Percentiles rank a stretch among this genome's conserved stretches.
phyloP scores from a whole-genome alignment of 257 asterid species.

The Ophiorrhiza pumila region DNA sequence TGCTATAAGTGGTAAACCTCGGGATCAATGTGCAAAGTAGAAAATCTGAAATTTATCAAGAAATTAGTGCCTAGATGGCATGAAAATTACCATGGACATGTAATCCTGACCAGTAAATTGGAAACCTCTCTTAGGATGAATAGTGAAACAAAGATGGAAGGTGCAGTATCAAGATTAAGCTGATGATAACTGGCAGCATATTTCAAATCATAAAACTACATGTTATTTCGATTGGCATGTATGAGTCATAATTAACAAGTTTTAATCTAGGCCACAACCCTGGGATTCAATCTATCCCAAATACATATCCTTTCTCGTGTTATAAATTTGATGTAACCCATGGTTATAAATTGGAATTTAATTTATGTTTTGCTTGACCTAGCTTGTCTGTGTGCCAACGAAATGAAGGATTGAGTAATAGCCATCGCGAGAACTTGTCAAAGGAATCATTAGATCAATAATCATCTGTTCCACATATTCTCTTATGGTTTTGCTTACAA shows the following conservation, averaged over 20 bases:
- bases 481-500: slow-evolving; percentile 6
- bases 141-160: neutral
- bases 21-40: neutral
- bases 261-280: neutral
- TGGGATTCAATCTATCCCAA: neutral
- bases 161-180: neutral
- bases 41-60: neutral
- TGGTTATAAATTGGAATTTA: too few species aligned
- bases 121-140: neutral
- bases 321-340: neutral
- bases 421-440: neutral
- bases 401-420: neutral
- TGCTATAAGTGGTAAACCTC: neutral
- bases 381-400: neutral
- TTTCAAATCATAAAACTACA: neutral
- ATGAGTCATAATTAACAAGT: neutral
- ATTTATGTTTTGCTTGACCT: too few species aligned
- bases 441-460: neutral
- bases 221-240: neutral
- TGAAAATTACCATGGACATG: neutral
- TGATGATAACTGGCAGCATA: neutral
- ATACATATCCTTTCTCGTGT: neutral
- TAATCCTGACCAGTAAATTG: neutral
- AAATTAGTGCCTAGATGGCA: neutral
- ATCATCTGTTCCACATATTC: neutral